Evolutionary conservation across 2,329 filamentous ascomycete genomes (phyloP).

Genomic region (Diaporthe amygdali): DNA sequence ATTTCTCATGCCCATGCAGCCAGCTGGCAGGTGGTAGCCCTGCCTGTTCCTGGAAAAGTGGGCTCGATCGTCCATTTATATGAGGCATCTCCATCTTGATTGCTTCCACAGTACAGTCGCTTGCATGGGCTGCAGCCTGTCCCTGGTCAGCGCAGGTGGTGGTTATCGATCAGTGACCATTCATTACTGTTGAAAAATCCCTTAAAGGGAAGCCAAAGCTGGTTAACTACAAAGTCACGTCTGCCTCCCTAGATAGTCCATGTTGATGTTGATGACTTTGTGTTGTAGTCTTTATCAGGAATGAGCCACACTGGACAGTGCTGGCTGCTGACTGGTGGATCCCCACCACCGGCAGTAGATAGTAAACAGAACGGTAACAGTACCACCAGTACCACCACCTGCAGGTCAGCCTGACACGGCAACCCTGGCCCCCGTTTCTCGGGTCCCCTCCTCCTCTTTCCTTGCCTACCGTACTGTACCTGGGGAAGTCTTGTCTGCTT

Average conservation of each 20-base stretch:
- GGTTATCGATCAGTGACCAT: not conserved
- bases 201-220: not conserved
- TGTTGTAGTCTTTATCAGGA: not conserved
- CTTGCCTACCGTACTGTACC: no score
- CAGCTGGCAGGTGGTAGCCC: not conserved
- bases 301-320: not conserved
- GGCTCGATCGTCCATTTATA: not conserved
- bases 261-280: not conserved
- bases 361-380: not conserved
- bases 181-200: not conserved
- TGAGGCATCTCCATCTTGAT: not conserved
- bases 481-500: not conserved
- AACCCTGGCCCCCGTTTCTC: not conserved
- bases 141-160: no score
- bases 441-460: no score
- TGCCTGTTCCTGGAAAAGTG: constrained; percentile 13
- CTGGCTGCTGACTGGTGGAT: constrained; percentile 6
- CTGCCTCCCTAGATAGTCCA: not conserved
- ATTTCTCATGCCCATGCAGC: not conserved
- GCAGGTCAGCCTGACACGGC: not conserved
- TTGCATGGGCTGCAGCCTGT: not conserved
- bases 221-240: not conserved
- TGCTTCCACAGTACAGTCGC: no score
- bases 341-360: not conserved
- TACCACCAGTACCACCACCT: no score